Evolutionary conservation across 2,329 filamentous ascomycete species (phyloP).

Genomic region (Aspergillus costaricaensis): DNA sequence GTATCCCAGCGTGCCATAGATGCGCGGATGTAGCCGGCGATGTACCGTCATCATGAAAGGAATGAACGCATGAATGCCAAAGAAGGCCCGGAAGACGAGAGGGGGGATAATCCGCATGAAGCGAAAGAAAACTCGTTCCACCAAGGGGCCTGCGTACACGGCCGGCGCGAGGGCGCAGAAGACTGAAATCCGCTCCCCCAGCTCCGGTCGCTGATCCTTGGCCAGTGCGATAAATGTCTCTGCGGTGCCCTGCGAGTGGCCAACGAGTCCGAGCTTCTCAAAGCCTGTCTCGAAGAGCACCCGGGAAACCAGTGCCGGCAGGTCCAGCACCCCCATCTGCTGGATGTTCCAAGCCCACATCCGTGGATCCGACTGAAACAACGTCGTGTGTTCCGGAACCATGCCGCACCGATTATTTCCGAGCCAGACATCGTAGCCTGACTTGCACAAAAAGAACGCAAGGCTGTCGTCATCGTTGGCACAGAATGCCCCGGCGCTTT

Average conservation of each 20-base stretch:
- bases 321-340: constrained; percentile 88
- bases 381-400: constrained; percentile 70
- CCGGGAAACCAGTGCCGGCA: constrained; percentile 76
- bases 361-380: constrained; percentile 74
- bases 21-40: constrained; percentile 58
- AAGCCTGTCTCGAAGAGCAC: constrained; percentile 83
- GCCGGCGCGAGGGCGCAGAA: constrained; percentile 91
- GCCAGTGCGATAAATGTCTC: constrained; percentile 84
- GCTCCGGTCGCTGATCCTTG: constrained; percentile 83
- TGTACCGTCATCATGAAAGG: constrained; percentile 91
- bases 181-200: constrained; percentile 79
- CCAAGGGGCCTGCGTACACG: constrained; percentile 82
- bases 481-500: constrained; percentile 86
- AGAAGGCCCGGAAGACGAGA: constrained; percentile 73
- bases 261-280: constrained; percentile 76
- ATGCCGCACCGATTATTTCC: constrained; percentile 93
- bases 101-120: constrained; percentile 84
- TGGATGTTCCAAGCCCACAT: constrained; percentile 98
- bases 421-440: constrained; percentile 92
- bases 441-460: constrained; percentile 89
- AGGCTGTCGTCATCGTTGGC: constrained; percentile 86
- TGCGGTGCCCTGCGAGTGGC: constrained; percentile 89
- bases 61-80: constrained; percentile 92
- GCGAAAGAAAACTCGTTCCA: constrained; percentile 86
- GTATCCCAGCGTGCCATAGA: constrained; percentile 85